A percentile compares a stretch with the other conserved stretches of the same genome.
These are phyloP conservation scores for Salix viminalis DNA, from an alignment of 345 rosid genomes.

Conservation along the genomic window DNA sequence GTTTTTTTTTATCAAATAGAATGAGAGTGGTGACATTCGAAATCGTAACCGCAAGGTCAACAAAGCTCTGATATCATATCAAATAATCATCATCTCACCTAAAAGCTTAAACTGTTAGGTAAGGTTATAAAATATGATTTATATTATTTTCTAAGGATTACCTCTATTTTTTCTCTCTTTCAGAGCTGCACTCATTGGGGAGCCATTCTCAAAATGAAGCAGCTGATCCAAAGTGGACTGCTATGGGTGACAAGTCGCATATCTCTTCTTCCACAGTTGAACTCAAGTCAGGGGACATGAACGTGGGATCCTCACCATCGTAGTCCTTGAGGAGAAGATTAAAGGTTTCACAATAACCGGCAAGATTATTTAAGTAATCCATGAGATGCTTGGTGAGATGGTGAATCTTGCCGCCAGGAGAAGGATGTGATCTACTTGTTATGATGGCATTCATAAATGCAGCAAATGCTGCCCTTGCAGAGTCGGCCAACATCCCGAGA, in stretches of 20 bases:
- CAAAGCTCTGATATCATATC: too few relatives aligned
- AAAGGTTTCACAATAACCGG: conserved; percentile 59
- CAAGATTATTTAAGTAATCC: conserved; percentile 64
- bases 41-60: too few relatives aligned
- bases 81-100: too few relatives aligned
- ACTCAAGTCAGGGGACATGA: conserved; percentile 34
- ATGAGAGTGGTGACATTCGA: too few relatives aligned
- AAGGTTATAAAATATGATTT: too few relatives aligned
- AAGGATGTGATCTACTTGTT: conserved; percentile 43
- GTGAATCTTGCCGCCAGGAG: conserved; percentile 68
- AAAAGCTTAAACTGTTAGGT: too few relatives aligned
- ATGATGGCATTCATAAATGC: conserved; percentile 73
- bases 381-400: conserved; percentile 74
- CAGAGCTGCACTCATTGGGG: too few relatives aligned
- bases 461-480: conserved; percentile 52
- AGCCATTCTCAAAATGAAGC: conserved; percentile 22
- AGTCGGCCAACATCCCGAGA: conserved; percentile 53
- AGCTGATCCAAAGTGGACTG: conserved; percentile 43
- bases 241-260: conserved; percentile 31
- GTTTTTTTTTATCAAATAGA: too few relatives aligned
- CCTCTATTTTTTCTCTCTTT: too few relatives aligned
- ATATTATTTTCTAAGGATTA: too few relatives aligned
- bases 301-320: conserved; percentile 27
- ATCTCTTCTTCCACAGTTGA: conserved; percentile 40
- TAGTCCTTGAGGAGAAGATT: conserved; percentile 54